Conservation (phyloP, 768 basidiomycete species). For the Gymnopilus junonius region DNA sequence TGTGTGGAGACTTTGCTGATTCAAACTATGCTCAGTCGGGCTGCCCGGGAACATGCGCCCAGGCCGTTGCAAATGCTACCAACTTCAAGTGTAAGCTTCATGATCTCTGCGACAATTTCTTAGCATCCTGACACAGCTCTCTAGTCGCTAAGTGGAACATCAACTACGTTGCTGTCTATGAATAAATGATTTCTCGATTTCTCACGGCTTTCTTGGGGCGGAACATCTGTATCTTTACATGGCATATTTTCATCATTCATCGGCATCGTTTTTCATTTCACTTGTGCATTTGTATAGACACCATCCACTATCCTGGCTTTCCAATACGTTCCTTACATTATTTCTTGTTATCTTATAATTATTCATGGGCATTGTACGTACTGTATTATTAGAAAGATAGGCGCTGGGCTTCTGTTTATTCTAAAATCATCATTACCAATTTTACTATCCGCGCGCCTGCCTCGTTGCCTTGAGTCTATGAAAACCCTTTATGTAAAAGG, state of each 20-base stretch:
- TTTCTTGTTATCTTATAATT: constrained; percentile 5
- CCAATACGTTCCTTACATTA: constrained; percentile 11
- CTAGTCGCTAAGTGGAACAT: constrained; percentile 60
- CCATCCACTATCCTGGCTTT: not conserved
- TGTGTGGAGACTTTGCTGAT: constrained; percentile 53
- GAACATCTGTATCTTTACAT: not conserved
- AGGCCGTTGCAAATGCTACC: constrained; percentile 29
- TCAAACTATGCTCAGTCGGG: constrained; percentile 37
- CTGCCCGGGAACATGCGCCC: constrained; percentile 42
- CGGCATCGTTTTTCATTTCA: not conserved
- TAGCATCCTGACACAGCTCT: not conserved
- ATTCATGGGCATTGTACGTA: constrained; percentile 1
- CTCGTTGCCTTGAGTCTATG: constrained; percentile 19
- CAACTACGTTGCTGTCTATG: constrained; percentile 59
- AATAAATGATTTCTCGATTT: not conserved
- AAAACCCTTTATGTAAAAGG: constrained; percentile 17
- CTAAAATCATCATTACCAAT: not conserved
- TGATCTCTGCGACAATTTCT: not conserved
- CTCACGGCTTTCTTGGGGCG: constrained; percentile 4
- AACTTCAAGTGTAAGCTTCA: constrained; percentile 27
- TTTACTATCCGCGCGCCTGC: constrained; percentile 1
- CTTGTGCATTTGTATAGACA: not conserved
- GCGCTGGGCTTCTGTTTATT: constrained; percentile 4
- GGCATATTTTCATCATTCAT: not conserved
- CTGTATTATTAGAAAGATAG: constrained; percentile 9